Evolutionary conservation across 2,329 filamentous ascomycete species (phyloP), one percentile per base, ranked within the genome.

Genomic region (Escovopsis weberi): DNA sequence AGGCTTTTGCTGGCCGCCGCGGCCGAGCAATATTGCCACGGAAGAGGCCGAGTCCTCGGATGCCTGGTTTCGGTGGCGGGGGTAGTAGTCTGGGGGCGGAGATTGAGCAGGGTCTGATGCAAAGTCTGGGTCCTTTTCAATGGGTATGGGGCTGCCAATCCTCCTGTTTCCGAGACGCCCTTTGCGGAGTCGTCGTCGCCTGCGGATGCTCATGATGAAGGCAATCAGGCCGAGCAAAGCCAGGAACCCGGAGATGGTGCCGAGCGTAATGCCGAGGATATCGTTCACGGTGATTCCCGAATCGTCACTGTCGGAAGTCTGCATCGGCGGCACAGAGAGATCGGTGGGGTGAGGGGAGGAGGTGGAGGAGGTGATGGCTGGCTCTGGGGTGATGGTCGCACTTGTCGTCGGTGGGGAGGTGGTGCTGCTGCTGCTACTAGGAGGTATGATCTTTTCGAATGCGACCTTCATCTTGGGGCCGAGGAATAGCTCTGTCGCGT

Each of bases 231-330:
- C 69, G n/a, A 93, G 65, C 6, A 94, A 56, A 1, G 78, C 63
- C 18, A 82, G 78, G 41, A 86, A 66, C 15, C 83, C 86, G 41
- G 84, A 74, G 19, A 94, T 78, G n/a, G 80, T 78, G 11, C 88
- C 87, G 1, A 96, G 70, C 0, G 84, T 84, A 40, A 85, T 84
- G 32, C 85, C 88, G 2, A 95, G 70, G 26, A 94, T 81, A 7
- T 77, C 50, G 60, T 71, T 66, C 56, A 66, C 55, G 45, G 59
- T 55, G 39, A 59, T 48, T n/a, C 53, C 60, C 45, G 57, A 58
- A 47, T 49, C 53, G 23, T 57, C 47, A 26, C 53, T 50, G 46
- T 43, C 38, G 11, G 30, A 45, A 5, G 48, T 40, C 12, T 43
- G 51, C 51, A 35, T 55, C 5, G 47, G 39, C 2, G 49, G 57